phyloP scores from a whole-genome alignment of 1,139 yeast genomes.

The Suhomyces kunorum region DNA sequence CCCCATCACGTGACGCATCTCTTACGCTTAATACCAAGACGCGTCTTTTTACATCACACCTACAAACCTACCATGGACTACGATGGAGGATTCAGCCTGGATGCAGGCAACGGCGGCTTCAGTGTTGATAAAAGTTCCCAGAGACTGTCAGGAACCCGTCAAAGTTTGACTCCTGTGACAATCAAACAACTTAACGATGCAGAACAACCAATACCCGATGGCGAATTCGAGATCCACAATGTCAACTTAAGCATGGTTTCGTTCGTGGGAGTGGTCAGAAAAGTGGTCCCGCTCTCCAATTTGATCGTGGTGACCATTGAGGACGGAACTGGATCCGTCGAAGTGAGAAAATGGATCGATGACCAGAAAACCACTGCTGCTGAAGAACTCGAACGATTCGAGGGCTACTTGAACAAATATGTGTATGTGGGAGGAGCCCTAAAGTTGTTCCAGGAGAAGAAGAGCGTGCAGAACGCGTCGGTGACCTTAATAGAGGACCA shows the following conservation, averaged over 20 bases:
- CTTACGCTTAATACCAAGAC: not conserved
- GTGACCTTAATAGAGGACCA: conserved; percentile 64
- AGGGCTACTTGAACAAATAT: conserved; percentile 43
- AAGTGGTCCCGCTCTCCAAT: conserved; percentile 56
- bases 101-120: conserved; percentile 31
- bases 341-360: conserved; percentile 70
- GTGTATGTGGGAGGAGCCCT: conserved; percentile 73
- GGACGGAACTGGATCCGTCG: conserved; percentile 82
- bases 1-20: conserved; percentile 1
- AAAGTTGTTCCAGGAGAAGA: conserved; percentile 67
- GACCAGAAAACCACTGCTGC: conserved; percentile 42
- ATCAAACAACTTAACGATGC: conserved; percentile 76
- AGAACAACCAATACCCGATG: conserved; percentile 66
- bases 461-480: conserved; percentile 64
- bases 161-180: conserved; percentile 75
- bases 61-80: conserved; percentile 15
- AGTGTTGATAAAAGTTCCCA: conserved; percentile 33
- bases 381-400: conserved; percentile 35
- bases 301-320: conserved; percentile 62
- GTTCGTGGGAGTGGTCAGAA: conserved; percentile 66
- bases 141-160: conserved; percentile 39
- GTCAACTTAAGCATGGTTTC: conserved; percentile 61
- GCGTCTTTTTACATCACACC: not conserved
- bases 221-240: conserved; percentile 68
- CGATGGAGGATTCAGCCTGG: conserved; percentile 35